Conservation (phyloP, 2,329 filamentous ascomycete species). For the Thielaviopsis euricoi region DNA sequence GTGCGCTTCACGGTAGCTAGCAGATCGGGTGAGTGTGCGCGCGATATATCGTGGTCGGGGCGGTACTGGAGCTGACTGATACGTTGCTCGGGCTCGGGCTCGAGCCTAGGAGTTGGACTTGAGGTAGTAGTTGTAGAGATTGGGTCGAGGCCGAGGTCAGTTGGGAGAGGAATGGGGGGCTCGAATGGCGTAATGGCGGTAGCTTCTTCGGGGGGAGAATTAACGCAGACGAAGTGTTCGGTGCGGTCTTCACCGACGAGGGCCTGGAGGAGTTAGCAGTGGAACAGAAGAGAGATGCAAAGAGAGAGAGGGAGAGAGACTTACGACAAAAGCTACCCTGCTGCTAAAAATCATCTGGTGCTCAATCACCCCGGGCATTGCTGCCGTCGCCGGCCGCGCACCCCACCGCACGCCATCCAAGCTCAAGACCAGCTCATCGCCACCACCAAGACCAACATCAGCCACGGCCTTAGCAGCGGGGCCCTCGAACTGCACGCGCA, state of each 20-base stretch:
- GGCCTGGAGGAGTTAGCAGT: conserved; percentile 1
- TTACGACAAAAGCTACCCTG: conserved; percentile 31
- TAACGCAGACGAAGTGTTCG: conserved; percentile 34
- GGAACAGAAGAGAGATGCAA: not conserved
- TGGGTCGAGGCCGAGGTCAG: conserved; percentile 1
- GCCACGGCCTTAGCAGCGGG: conserved; percentile 53
- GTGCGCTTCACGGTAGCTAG: conserved; percentile 11
- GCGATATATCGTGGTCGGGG: not conserved
- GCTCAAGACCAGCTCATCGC: conserved; percentile 55
- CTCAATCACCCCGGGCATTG: conserved; percentile 35
- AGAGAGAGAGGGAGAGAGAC: not conserved
- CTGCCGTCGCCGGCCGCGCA: conserved; percentile 30
- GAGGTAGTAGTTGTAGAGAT: conserved; percentile 10
- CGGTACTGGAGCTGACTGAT: not conserved
- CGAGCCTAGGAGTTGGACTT: conserved; percentile 13
- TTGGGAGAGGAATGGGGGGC: conserved; percentile 9
- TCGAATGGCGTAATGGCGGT: conserved; percentile 14
- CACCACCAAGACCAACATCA: conserved; percentile 53
- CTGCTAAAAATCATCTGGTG: conserved; percentile 42
- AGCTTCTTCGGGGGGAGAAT: conserved; percentile 18
- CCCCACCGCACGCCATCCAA: conserved; percentile 54
- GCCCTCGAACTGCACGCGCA: conserved; percentile 60
- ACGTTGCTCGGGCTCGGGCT: conserved; percentile 5
- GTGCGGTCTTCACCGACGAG: conserved; percentile 4
- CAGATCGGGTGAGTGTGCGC: not conserved